Evolutionary conservation across 768 basidiomycete species (phyloP), one percentile per base, ranked within the genome.

Genomic region (Neoboletus subvelutipes): DNA sequence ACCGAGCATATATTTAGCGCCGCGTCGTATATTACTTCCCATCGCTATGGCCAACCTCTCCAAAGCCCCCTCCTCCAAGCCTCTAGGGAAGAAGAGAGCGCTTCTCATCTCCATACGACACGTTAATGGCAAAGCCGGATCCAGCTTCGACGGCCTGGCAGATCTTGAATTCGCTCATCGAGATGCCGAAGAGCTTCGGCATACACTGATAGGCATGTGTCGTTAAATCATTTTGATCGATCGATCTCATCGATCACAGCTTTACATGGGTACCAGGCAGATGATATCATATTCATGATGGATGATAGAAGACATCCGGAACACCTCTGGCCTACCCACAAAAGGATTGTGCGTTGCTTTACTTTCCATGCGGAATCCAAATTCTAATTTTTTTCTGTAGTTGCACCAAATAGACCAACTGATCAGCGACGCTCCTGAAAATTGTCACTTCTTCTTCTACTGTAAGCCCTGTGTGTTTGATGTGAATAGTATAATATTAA

Each of bases 401-500:
- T 50, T 81, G 13, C 63, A 56, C 4, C 75, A 78, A 39, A 80
- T 84, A 29, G 59, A 72, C 5, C 68, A 67, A 7, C 67, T 86
- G 7, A 78, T 80, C 0, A 58, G 65, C 4, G 77, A 73, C 34
- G 76, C 79, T 5, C 61, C 70, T 17, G 69, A 77, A 1, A 77
- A 78, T 0, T 81, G 82, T 51, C 76, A 69, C 3, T 80, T 82
- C 59, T 77, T 83, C 52, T 82, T 86, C 60, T 83, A 83, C 41
- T 86, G 84, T 84, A 58, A 37, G 78, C 28, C 12, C 1, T 18
- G 26, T 15, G 13, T 1, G 3, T 29, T 34, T 5, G n/a, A 15
- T n/a, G 7, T 17, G 15, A 29, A 26, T 34, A 18, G 8, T 8
- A 18, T 40, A 31, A 24, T 36, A 12, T 11, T 22, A 45, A 51